A percentile compares a stretch with the other conserved stretches of the same genome.
Conservation (phyloP, 805 yeast genomes). For the Metschnikowia dekortorum region DNA sequence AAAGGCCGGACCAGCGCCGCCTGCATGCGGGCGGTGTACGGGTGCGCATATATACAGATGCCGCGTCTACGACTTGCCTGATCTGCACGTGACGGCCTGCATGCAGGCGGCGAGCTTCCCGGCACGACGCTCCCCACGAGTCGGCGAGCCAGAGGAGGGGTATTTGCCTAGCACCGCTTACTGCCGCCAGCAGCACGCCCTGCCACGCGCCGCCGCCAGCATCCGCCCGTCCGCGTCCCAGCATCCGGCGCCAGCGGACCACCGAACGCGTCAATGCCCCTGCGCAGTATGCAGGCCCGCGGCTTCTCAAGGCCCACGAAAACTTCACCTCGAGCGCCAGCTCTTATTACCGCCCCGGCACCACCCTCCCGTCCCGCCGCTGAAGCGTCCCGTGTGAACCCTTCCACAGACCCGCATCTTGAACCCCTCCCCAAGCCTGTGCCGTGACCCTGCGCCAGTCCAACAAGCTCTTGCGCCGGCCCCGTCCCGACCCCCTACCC, state of each 20-base stretch:
- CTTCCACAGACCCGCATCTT: not conserved
- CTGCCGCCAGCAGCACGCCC: no score
- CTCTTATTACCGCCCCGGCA: constrained; percentile 4
- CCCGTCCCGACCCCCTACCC: no score
- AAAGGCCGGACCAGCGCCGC: no score
- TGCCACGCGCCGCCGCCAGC: not conserved
- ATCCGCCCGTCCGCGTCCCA: not conserved
- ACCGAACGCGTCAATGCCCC: not conserved
- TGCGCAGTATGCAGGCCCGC: constrained; percentile 1
- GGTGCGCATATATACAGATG: no score
- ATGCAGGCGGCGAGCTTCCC: no score
- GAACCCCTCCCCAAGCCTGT: not conserved
- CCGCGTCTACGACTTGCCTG: no score
- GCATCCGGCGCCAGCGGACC: not conserved
- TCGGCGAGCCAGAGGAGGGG: no score
- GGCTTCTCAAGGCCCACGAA: constrained; percentile 1
- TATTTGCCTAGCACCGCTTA: no score
- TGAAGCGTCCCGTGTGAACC: not conserved
- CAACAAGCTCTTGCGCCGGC: no score
- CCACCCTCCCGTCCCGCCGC: not conserved
- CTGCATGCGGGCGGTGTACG: no score
- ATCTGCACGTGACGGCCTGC: no score
- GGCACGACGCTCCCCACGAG: no score
- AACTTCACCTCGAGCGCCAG: not conserved
- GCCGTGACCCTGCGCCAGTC: not conserved